A percentile compares a stretch with the other conserved stretches of the same genome.
These are phyloP conservation scores for Sphagnurus paluster DNA, from an alignment of 1,284 basidiomycete genomes.

Conservation along the genomic window DNA sequence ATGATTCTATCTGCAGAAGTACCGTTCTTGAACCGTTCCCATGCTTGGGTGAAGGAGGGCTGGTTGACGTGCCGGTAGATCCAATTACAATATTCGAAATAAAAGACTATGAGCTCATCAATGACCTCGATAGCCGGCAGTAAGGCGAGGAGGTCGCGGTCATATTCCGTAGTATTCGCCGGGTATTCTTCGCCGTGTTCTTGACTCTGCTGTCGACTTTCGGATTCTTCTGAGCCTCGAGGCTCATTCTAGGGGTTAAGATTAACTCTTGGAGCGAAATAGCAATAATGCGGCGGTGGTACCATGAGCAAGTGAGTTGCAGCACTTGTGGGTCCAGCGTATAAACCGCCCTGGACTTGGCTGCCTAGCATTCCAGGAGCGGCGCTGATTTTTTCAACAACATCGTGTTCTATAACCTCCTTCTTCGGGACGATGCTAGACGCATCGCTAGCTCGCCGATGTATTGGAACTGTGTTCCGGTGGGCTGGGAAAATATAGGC, in stretches of 20 bases:
- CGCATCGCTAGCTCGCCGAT: constrained; percentile 35
- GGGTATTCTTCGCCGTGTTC: constrained; percentile 46
- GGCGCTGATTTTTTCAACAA: constrained; percentile 40
- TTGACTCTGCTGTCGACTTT: constrained; percentile 48
- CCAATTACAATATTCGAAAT: constrained; percentile 85
- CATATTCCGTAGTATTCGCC: constrained; percentile 56
- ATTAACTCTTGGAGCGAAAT: constrained; percentile 12
- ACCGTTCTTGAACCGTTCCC: constrained; percentile 71
- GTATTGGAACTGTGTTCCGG: constrained; percentile 33
- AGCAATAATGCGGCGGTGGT: constrained; percentile 18
- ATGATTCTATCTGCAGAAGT: constrained; percentile 63
- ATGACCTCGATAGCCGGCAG: constrained; percentile 66
- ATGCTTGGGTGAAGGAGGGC: constrained; percentile 56
- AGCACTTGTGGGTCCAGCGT: constrained; percentile 71
- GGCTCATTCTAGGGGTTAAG: constrained; percentile 37
- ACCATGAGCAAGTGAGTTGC: constrained; percentile 67
- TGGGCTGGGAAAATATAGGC: constrained; percentile 61
- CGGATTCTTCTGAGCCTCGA: constrained; percentile 52
- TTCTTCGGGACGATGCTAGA: constrained; percentile 48
- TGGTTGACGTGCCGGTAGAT: constrained; percentile 76
- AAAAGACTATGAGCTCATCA: constrained; percentile 70
- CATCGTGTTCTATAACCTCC: constrained; percentile 49
- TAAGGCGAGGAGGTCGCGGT: constrained; percentile 65
- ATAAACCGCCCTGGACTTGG: constrained; percentile 64
- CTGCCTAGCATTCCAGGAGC: constrained; percentile 68